Conservation (phyloP, 495 filamentous ascomycete genomes). For the Penicillium soppii region DNA sequence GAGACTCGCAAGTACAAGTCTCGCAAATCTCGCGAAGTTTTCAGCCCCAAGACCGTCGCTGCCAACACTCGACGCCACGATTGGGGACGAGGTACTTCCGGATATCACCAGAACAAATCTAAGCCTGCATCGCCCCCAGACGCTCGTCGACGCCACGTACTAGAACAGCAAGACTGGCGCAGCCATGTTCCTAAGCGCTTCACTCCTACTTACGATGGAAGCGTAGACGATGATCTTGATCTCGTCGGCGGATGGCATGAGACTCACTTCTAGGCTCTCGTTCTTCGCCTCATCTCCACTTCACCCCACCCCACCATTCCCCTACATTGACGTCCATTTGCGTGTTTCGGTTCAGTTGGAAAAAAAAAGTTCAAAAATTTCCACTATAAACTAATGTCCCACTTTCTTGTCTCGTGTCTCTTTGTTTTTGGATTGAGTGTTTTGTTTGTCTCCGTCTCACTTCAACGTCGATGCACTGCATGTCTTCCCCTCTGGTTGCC, state of each 20-base stretch:
- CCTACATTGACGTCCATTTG: constrained; percentile 15
- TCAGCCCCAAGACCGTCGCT: constrained; percentile 41
- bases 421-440: constrained; percentile 20
- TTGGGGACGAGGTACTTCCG: constrained; percentile 55
- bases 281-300: constrained; percentile 4
- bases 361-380: constrained; percentile 30
- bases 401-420: constrained; percentile 11
- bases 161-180: constrained; percentile 65
- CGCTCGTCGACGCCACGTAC: constrained; percentile 39
- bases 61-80: constrained; percentile 47
- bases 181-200: constrained; percentile 37
- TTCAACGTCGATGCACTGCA: constrained; percentile 9
- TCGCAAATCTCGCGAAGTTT: constrained; percentile 48
- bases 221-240: constrained; percentile 72
- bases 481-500: constrained; percentile 12
- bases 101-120: constrained; percentile 50
- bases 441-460: constrained; percentile 16
- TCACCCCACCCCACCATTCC: constrained; percentile 4
- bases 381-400: constrained; percentile 29
- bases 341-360: constrained; percentile 26
- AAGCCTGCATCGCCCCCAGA: constrained; percentile 47
- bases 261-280: constrained; percentile 45
- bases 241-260: constrained; percentile 90
- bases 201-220: constrained; percentile 45
- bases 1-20: constrained; percentile 67